Percentiles rank a stretch among this genome's conserved stretches.
Conservation (phyloP, 1,284 basidiomycete genomes). For the Tilletia horrida region DNA sequence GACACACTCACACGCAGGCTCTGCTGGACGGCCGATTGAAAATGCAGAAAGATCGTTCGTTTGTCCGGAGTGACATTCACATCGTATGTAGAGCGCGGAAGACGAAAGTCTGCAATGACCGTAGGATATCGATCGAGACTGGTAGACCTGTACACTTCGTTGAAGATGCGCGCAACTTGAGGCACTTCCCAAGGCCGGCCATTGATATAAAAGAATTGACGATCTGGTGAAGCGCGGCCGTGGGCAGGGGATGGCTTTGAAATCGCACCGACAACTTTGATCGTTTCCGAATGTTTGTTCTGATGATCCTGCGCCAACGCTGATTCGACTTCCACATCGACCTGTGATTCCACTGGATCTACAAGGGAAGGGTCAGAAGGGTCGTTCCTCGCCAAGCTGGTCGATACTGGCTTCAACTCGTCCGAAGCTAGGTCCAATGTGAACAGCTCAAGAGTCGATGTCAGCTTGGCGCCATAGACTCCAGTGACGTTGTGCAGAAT, state of each 20-base stretch:
- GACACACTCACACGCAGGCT: constrained; percentile 67
- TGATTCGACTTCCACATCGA: background rate
- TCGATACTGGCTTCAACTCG: too few species aligned
- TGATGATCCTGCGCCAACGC: constrained; percentile 1
- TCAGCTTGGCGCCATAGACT: constrained; percentile 79
- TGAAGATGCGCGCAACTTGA: constrained; percentile 39
- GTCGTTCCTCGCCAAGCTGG: too few species aligned
- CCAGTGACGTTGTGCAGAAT: constrained; percentile 68
- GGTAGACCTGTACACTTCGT: constrained; percentile 50
- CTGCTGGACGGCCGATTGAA: constrained; percentile 75
- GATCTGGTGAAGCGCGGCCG: constrained; percentile 66
- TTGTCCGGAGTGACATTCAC: constrained; percentile 98
- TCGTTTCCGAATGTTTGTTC: constrained; percentile 25
- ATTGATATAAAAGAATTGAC: constrained; percentile 93
- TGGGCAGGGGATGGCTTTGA: constrained; percentile 71
- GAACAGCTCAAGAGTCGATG: constrained; percentile 66
- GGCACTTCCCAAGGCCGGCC: constrained; percentile 82
- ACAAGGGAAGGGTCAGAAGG: too few species aligned
- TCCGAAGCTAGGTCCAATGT: background rate
- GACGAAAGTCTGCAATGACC: constrained; percentile 74
- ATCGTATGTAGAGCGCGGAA: constrained; percentile 81
- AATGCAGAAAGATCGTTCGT: constrained; percentile 85
- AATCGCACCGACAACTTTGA: constrained; percentile 71
- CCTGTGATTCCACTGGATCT: too few species aligned
- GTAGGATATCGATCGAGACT: constrained; percentile 61